These are phyloP conservation scores for Hylodesmum podocarpum DNA, from an alignment of 306 rosid genomes.

Conservation along the genomic window DNA sequence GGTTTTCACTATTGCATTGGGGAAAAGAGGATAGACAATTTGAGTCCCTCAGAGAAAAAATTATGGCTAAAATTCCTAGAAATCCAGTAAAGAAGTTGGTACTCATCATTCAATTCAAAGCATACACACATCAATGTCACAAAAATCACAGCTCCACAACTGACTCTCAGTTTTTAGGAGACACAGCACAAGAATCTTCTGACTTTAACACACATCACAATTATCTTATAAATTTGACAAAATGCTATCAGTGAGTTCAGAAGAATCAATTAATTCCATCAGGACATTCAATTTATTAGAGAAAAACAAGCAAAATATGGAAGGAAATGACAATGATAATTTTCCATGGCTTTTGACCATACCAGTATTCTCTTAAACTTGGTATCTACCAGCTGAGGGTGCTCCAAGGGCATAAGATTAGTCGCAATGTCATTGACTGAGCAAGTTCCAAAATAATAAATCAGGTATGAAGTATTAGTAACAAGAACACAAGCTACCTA, in stretches of 20 bases:
- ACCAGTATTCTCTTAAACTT: slow-evolving; percentile 88
- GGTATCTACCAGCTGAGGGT: slow-evolving; percentile 53
- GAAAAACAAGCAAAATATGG: slow-evolving; percentile 1
- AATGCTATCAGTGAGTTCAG: slow-evolving; percentile 7
- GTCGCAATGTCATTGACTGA: slow-evolving; percentile 51
- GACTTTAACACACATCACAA: neutral
- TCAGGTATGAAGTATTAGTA: slow-evolving; percentile 19
- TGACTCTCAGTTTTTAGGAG: slow-evolving; percentile 4
- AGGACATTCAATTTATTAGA: slow-evolving; percentile 21
- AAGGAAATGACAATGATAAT: slow-evolving; percentile 6
- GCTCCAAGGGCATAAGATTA: slow-evolving; percentile 54
- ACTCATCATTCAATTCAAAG: neutral
- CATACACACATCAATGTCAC: neutral
- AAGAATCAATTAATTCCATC: slow-evolving; percentile 15
- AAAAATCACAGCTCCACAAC: slow-evolving; percentile 1
- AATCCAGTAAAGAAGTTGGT: slow-evolving; percentile 6
- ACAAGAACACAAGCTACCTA: slow-evolving; percentile 1
- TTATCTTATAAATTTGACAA: slow-evolving; percentile 6
- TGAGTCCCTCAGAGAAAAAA: neutral
- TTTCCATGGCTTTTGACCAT: slow-evolving; percentile 36
- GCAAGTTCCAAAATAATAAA: slow-evolving; percentile 28
- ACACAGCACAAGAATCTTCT: slow-evolving; percentile 7
- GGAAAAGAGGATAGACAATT: neutral
- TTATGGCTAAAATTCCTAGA: slow-evolving; percentile 8
- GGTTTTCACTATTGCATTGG: neutral